Base-by-base conservation (phyloP, 2,329 filamentous ascomycete genomes). In the Hirsutella rhossiliensis region DNA sequence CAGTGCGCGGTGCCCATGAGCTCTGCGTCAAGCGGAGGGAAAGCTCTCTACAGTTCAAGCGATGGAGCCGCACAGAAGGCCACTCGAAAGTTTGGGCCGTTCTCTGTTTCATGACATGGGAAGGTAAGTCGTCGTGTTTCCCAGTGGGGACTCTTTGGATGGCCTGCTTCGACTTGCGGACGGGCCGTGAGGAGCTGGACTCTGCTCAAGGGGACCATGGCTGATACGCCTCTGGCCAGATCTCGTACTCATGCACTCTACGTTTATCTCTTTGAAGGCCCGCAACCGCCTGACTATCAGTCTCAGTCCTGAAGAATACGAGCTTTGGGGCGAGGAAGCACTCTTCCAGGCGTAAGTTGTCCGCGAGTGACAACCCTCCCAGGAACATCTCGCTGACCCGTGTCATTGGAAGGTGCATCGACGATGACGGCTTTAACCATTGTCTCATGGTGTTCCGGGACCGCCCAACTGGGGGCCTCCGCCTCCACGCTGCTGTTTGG, bases 91-190 rank as follows among this genome's bases (percentile, higher is more conserved):
- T 65, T 2, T 81, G 77, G 77, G 72, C 72, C 1, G 65, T 61
- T 4, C 56, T 81, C 6, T 72, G 65, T 46, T 80, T 80, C 47
- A 58, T 71, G 45, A 78, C 74, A 1, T 80, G 74, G 74, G 77
- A 80, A 65, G 74, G 76, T 76, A 9, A 52, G 45, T 13, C 11
- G 32, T 12, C 4, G 34, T 7, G n/a, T n/a, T n/a, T 5, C 9
- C 17, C n/a, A 13, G 17, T 13, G 13, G 9, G 23, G 23, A 27
- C 23, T 27, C 23, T 27, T 7, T 6, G 23, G 3, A 27, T 9
- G 23, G 23, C 23, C 23, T 5, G 5, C 23, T 9, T 27, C 2
- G 23, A 27, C 23, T 27, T 27, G 23, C 5, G 23, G 23, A 9
- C 23, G 23, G n/a, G 23, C 23, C 23, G 23, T 27, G 23, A 9